These are phyloP conservation scores for Hagleromyces aurorensis DNA, from an alignment of 805 yeast genomes.

Conservation along the genomic window DNA sequence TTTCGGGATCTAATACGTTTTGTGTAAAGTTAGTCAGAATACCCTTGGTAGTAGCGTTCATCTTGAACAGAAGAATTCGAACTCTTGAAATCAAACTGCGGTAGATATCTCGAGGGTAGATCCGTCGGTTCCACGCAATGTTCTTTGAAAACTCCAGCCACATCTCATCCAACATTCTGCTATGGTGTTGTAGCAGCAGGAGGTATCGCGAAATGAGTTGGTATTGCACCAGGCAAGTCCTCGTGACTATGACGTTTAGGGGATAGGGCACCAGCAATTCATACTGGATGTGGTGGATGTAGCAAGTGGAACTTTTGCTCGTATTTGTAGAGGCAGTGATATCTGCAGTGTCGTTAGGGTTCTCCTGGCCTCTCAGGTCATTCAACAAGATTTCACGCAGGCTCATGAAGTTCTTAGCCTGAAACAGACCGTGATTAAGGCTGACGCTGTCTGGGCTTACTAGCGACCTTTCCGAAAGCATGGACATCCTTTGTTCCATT, in stretches of 20 bases:
- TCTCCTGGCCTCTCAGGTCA: constrained; percentile 25
- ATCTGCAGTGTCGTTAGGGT: constrained; percentile 10
- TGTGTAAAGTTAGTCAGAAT: constrained; percentile 21
- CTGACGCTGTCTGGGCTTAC: too few species aligned
- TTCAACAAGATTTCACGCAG: constrained; percentile 39
- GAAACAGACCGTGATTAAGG: constrained; percentile 29
- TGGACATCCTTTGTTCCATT: too few species aligned
- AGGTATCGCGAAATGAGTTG: constrained; percentile 73
- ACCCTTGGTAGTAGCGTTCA: constrained; percentile 28
- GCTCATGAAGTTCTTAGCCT: constrained; percentile 37
- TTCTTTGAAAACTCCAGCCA: constrained; percentile 62
- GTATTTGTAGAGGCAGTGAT: constrained; percentile 10
- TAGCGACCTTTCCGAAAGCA: too few species aligned
- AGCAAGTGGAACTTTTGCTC: constrained; percentile 28
- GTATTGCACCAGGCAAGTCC: constrained; percentile 65
- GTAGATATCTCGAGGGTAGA: constrained; percentile 36
- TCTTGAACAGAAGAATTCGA: constrained; percentile 44
- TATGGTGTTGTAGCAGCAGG: constrained; percentile 53
- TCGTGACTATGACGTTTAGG: constrained; percentile 61
- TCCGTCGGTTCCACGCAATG: constrained; percentile 54
- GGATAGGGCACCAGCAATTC: constrained; percentile 79
- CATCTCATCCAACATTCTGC: constrained; percentile 49
- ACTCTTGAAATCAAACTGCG: constrained; percentile 49
- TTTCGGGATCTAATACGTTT: constrained; percentile 21
- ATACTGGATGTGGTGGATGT: constrained; percentile 47